Conservation (phyloP, 139 green algal genomes). For the Coelastrella sp. region DNA sequence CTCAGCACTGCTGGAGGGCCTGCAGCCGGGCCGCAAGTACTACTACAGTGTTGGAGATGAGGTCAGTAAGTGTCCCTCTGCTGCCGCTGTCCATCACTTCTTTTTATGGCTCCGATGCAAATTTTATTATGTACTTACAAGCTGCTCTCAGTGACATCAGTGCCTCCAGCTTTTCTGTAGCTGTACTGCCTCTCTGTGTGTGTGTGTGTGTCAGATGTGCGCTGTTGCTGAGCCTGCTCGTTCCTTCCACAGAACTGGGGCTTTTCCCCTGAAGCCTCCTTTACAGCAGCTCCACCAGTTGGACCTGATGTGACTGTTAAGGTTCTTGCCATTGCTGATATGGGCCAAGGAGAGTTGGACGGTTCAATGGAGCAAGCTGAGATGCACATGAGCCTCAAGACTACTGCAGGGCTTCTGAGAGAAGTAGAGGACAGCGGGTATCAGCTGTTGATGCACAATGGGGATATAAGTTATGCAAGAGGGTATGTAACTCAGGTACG, state of each 20-base stretch:
- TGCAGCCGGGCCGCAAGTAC: slow-evolving; percentile 64
- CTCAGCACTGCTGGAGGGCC: slow-evolving; percentile 60
- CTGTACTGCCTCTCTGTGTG: not conserved
- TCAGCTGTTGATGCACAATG: slow-evolving; percentile 72
- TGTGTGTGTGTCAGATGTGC: no score
- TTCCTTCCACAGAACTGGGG: slow-evolving; percentile 47
- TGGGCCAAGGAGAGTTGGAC: slow-evolving; percentile 68
- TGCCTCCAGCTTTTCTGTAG: not conserved
- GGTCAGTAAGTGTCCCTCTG: slow-evolving; percentile 29
- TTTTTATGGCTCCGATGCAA: no score
- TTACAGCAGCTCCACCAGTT: slow-evolving; percentile 53
- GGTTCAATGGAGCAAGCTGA: slow-evolving; percentile 55
- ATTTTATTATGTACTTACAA: no score
- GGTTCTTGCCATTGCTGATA: slow-evolving; percentile 68
- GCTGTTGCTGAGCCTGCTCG: no score
- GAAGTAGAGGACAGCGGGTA: not conserved
- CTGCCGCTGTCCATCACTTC: no score
- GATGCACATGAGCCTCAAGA: slow-evolving; percentile 59
- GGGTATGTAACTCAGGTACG: slow-evolving; percentile 40
- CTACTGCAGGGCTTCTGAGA: slow-evolving; percentile 28
- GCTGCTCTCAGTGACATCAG: no score
- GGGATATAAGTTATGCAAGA: slow-evolving; percentile 66
- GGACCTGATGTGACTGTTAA: slow-evolving; percentile 53
- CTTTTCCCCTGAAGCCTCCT: slow-evolving; percentile 64
- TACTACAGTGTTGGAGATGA: slow-evolving; percentile 76